Base-by-base conservation (phyloP, 2,329 filamentous ascomycete species). In the Pseudogymnoascus sp. region DNA sequence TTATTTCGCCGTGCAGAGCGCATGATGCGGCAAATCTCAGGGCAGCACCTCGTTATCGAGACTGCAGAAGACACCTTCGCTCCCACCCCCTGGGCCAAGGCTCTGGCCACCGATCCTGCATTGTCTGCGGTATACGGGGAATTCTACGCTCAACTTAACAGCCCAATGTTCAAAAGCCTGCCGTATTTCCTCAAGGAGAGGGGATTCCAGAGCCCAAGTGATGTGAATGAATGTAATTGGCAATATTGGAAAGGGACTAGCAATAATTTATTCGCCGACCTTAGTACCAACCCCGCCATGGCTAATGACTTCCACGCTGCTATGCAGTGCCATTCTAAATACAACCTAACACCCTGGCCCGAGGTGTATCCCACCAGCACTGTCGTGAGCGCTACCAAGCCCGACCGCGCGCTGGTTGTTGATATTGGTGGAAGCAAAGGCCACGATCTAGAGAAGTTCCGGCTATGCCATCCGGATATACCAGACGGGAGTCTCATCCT, bases 251-350 rank as follows among this genome's bases (percentile, higher is more conserved):
- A 67, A 24, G 70, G 68, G 1, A 63, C 69, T 1, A 65, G 67
- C 7, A 64, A 68, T 35, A 74, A 68, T 11, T 65, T 76, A 40
- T 77, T 76, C 64, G 62, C 72, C 12, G 72, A 73, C 16, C 64
- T 77, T n/a, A 68, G 66, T 40, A 64, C 69, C 5, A 66, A 76
- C 26, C 69, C 72, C 2, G 59, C 62, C 3, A 69, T 73, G n/a
- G 70, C 70, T 0, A 63, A 68, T 3, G 68, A 73, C 43, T 76
- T 77, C 64, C 72, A 73, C 41, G 69, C 74, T 61, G 72, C 72
- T 2, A 77, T 77, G 75, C 70, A 75, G 62, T 75, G 74, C 62
- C 74, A 77, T 61, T 75, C 74, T 22, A 72, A 72, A 59, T 73
- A 74, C 65, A 77, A 76, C 61, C 69, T 76, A 28, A 74, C 72